Conservation (phyloP, 495 filamentous ascomycete species). For the Penicillium daleae region DNA sequence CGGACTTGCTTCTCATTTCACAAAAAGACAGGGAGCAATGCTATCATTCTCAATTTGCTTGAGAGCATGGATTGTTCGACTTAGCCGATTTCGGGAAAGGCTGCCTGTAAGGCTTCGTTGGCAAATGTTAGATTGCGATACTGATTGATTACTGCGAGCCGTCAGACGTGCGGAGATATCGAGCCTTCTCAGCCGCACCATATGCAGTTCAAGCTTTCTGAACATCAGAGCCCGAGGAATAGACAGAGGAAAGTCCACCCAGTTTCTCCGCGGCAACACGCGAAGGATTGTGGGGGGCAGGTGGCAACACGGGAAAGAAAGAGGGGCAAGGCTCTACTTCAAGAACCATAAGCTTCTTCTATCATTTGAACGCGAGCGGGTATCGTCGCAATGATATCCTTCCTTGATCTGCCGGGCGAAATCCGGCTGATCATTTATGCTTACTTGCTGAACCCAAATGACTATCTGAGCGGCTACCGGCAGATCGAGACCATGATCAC, state of each 20-base stretch:
- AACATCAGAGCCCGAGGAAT: background rate
- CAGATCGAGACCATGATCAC: slow-evolving; percentile 13
- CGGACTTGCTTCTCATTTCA: no score
- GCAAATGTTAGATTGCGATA: background rate
- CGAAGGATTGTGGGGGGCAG: slow-evolving; percentile 4
- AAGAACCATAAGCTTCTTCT: background rate
- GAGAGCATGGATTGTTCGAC: background rate
- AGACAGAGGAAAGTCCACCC: slow-evolving; percentile 3
- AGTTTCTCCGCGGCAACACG: slow-evolving; percentile 4
- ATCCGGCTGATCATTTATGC: slow-evolving; percentile 23
- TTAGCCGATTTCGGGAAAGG: background rate
- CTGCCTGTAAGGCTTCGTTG: background rate
- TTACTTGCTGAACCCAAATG: slow-evolving; percentile 20
- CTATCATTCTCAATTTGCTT: background rate
- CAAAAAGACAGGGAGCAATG: background rate
- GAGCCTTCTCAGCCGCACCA: background rate
- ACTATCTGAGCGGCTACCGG: slow-evolving; percentile 21
- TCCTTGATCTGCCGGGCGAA: slow-evolving; percentile 21
- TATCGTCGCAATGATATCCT: slow-evolving; percentile 9
- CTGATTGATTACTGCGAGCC: background rate
- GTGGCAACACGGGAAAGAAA: slow-evolving; percentile 11
- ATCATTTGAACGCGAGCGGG: background rate
- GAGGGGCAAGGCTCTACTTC: slow-evolving; percentile 3
- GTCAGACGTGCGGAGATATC: background rate
- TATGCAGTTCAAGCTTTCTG: slow-evolving; percentile 1